Percentiles rank a stretch among this genome's conserved stretches.
Conservation (phyloP, 306 rosid species). For the Vachellia pachyceras region DNA sequence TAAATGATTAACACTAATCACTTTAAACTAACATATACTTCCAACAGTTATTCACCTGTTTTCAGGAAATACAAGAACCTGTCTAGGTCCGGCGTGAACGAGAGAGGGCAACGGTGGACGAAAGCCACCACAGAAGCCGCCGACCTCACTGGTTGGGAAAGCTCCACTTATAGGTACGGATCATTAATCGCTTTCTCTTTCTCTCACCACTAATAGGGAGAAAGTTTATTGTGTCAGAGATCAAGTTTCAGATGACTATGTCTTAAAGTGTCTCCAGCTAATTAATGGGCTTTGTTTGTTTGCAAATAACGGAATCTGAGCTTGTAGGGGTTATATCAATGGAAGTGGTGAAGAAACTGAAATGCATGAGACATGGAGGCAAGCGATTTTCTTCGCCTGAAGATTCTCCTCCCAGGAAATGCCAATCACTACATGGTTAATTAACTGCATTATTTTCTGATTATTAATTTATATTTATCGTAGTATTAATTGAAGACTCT, state of each 20-base stretch:
- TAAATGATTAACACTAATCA: no score
- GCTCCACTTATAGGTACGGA: not conserved
- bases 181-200: not conserved
- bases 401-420: not conserved
- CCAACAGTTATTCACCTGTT: not conserved
- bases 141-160: not conserved
- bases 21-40: no score
- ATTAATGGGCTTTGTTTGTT: no score
- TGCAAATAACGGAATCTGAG: not conserved
- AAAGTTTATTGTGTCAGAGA: not conserved
- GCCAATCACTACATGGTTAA: not conserved
- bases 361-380: not conserved
- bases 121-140: not conserved
- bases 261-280: not conserved
- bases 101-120: not conserved
- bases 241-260: not conserved
- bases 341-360: not conserved
- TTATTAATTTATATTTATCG: no score
- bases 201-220: not conserved
- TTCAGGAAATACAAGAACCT: not conserved
- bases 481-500: no score
- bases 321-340: not conserved
- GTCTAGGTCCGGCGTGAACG: not conserved
- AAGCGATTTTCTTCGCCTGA: not conserved
- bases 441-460: not conserved